A percentile compares a stretch with the other conserved stretches of the same genome.
These are phyloP conservation scores for Tylopilus sp. DNA, from an alignment of 1,284 basidiomycete genomes.

Conservation along the genomic window DNA sequence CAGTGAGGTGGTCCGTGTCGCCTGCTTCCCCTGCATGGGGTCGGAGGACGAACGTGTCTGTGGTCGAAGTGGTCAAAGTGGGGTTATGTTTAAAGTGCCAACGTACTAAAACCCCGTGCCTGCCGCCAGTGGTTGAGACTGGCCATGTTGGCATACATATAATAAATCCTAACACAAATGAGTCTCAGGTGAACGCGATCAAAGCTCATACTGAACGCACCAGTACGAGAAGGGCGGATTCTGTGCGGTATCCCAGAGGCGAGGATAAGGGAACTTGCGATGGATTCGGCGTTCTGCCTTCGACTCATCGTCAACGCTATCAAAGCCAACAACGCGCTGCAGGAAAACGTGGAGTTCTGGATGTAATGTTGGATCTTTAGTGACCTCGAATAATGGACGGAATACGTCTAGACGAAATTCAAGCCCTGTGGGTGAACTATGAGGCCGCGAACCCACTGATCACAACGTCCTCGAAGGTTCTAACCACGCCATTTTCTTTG, in stretches of 20 bases:
- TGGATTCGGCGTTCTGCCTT: constrained; percentile 92
- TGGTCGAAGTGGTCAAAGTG: constrained; percentile 5
- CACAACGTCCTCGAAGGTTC: constrained; percentile 92
- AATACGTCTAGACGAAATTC: constrained; percentile 76
- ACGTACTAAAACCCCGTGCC: constrained; percentile 88
- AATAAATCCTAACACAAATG: constrained; percentile 77
- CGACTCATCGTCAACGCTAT: constrained; percentile 97
- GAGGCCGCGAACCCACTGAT: constrained; percentile 63
- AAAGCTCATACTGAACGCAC: no score
- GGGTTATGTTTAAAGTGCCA: no score
- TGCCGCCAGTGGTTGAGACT: constrained; percentile 94
- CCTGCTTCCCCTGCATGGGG: constrained; percentile 98
- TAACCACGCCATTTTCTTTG: constrained; percentile 85
- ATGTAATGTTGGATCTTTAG: constrained; percentile 86
- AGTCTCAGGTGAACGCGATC: neutral
- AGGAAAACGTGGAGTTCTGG: constrained; percentile 96
- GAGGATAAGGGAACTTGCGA: constrained; percentile 94
- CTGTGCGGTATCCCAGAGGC: constrained; percentile 87
- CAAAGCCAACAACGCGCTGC: constrained; percentile 95
- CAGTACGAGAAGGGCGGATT: constrained; percentile 96
- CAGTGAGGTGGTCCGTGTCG: constrained; percentile 95
- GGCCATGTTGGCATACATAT: constrained; percentile 96
- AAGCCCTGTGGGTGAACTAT: neutral
- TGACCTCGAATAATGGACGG: constrained; percentile 94
- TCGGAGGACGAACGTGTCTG: constrained; percentile 94